Base-by-base conservation (phyloP, 2,329 filamentous ascomycete species). In the Ceratocystis cacaofunesta region DNA sequence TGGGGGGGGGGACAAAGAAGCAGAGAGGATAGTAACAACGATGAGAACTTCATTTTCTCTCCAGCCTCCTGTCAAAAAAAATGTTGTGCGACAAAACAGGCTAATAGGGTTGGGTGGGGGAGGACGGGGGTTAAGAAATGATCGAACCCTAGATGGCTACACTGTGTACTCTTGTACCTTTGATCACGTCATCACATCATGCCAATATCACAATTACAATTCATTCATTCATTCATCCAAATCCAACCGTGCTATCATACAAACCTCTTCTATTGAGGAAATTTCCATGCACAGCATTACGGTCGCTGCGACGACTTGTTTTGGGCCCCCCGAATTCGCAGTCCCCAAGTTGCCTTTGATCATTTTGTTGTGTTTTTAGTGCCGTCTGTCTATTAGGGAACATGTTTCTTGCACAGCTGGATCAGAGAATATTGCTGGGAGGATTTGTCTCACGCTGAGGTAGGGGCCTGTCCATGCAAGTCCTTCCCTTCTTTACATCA, bases 41-140 rank as follows among this genome's bases (percentile, higher is more conserved):
- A 12, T 12, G 36, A 12, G 36, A 41, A 12, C n/a, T n/a, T 58
- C 28, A 25, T 30, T 58, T 58, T 32, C 25, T 19, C 25, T 3
- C 52, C 52, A 58, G 3, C 52, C 52, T 58, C 52, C 52, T 58
- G 52, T 58, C 52, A 58, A 19, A n/a, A n/a, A 36, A 58, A 25
- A 19, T 25, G 52, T 17, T 58, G 52, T 58, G 52, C 52, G 22
- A 58, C 28, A 58, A 30, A 19, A 19, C 2, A 50, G 1, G 28
- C 25, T 15, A 8, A 6, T 36, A 58, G 52, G 52, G 52, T 58
- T 58, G 32, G 3, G 52, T 58, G 52, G 52, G 52, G n/a, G 17
- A 30, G 1, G 17, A 6, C 15, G 17, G 44, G 44, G n/a, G n/a
- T 19, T 10, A 48, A 28, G 5, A 8, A 1, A 32, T 30, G 17